Base-by-base conservation (phyloP, 1,284 basidiomycete genomes). In the Anthracocystis walkeri region DNA sequence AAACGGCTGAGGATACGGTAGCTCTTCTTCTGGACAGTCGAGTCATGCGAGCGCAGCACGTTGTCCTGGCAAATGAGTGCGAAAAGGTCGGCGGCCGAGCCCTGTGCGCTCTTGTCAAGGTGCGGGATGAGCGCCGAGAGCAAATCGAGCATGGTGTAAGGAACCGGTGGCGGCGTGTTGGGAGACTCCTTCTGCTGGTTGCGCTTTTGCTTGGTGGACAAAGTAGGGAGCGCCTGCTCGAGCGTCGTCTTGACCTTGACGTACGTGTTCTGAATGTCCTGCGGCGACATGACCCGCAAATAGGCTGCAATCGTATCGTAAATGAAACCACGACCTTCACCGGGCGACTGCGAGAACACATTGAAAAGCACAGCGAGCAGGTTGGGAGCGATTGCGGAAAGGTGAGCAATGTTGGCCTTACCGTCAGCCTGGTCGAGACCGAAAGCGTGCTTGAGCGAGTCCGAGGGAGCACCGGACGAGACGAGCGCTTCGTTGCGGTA, bases 301-400 rank as follows among this genome's bases (percentile, higher is more conserved):
- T 95, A 99, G n/a, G 89, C 88, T 21, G 89, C 89, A 78, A 98
- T 92, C 38, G 93, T 93, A 60, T 96, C 94, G 41, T 94, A 93
- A n/a, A 98, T 90, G 86, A 91, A 89, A 4, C 90, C 91, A 51
- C 94, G 90, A 49, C 89, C 89, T 73, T 96, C 93, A 49, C 90
- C 88, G 4, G 89, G 90, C 23, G 93, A 90, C 79, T 90, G 94
- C 68, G 92, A 90, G 85, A 97, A 98, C n/a, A 99, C 91, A 84
- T 99, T 98, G 88, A 98, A 96, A 48, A 97, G 88, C 4, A 98
- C 93, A 0, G 94, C 92, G 27, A 98, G 89, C 91, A 97, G 95
- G 82, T 93, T 96, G 82, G 94, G 92, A 0, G 91, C 91, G 80
- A 97, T 91, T 0, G 88, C 88, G 53, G 90, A 90, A 63, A 99